These are phyloP conservation scores for Rhododendron ferrugineum DNA, from an alignment of 148 eudicot species.

Conservation along the genomic window DNA sequence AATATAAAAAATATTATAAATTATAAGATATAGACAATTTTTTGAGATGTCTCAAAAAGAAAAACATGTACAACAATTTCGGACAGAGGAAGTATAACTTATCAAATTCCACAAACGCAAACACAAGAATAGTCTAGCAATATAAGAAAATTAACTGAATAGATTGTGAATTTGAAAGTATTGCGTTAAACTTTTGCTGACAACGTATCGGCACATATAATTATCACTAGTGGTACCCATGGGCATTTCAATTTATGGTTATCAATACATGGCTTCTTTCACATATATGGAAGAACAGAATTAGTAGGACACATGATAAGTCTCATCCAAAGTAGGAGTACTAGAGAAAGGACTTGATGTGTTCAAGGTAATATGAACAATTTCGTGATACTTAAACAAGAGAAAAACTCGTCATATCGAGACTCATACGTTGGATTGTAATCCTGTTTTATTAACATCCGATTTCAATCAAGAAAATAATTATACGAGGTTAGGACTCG, in stretches of 20 bases:
- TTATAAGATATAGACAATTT: too few relatives aligned
- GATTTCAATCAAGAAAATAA: background rate
- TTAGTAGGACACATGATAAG: background rate
- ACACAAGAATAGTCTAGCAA: background rate
- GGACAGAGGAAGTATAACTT: background rate
- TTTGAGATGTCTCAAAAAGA: too few relatives aligned
- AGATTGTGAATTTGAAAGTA: background rate
- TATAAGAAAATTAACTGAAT: background rate
- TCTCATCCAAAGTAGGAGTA: background rate
- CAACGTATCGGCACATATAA: background rate
- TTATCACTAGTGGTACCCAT: background rate
- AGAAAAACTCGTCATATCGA: background rate
- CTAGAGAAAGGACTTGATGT: background rate
- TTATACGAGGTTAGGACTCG: background rate
- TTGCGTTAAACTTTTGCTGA: too few relatives aligned
- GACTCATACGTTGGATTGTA: too few relatives aligned
- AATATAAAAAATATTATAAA: too few relatives aligned
- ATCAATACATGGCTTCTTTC: background rate
- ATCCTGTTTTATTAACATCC: background rate
- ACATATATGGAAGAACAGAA: background rate
- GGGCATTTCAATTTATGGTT: background rate
- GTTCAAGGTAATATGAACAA: background rate
- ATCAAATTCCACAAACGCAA: background rate
- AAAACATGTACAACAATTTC: too few relatives aligned
- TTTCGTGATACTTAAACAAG: background rate